phyloP scores from a whole-genome alignment of 257 asterid species.

The Osmanthus fragrans region DNA sequence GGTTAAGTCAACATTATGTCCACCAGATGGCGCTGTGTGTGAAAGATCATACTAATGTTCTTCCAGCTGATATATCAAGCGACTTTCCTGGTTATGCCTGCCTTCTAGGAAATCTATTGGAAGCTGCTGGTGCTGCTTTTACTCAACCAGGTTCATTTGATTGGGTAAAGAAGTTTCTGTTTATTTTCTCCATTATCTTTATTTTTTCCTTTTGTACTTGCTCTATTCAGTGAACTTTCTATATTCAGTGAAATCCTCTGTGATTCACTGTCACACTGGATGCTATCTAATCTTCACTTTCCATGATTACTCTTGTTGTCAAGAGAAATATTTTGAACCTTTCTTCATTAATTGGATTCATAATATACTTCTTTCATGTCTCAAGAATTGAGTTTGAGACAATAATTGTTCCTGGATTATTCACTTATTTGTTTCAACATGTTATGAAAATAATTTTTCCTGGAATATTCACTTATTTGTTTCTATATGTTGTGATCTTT shows the following conservation, averaged over 20 bases:
- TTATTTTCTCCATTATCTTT: conserved; percentile 6
- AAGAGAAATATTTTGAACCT: background rate
- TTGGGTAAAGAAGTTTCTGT: conserved; percentile 52
- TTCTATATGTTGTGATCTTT: background rate
- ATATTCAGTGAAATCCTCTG: background rate
- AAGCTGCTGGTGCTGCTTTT: conserved; percentile 74
- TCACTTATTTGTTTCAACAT: background rate
- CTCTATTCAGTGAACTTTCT: background rate
- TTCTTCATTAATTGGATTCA: background rate
- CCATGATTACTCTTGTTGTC: background rate
- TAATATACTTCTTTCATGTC: background rate
- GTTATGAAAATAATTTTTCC: background rate
- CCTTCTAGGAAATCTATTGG: conserved; percentile 83
- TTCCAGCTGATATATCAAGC: conserved; percentile 66
- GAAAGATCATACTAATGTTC: conserved; percentile 59
- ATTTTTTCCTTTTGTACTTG: conserved; percentile 14
- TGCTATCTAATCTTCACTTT: conserved; percentile 4
- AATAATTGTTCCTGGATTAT: background rate
- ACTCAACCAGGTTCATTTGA: conserved; percentile 66
- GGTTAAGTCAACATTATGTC: conserved; percentile 62
- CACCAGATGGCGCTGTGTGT: conserved; percentile 72
- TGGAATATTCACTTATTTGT: background rate
- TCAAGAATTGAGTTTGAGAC: background rate
- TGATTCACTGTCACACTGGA: conserved; percentile 9
- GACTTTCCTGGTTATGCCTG: conserved; percentile 89